Conservation (phyloP, 495 filamentous ascomycete genomes). For the Tuber umbilicatum region DNA sequence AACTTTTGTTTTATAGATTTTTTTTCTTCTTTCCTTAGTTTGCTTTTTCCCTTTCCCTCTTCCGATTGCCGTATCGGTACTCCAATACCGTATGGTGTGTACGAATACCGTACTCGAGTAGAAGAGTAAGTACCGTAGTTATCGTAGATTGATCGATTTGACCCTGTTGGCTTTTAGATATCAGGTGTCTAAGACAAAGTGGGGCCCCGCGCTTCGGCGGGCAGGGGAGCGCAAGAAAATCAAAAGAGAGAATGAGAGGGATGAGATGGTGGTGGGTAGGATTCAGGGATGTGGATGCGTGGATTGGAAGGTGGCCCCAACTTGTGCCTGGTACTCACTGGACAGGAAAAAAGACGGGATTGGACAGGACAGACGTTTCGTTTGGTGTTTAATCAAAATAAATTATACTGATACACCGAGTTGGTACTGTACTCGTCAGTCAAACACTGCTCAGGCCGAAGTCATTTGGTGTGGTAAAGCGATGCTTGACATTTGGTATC, state of each 20-base stretch:
- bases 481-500: not conserved
- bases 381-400: no score
- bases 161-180: constrained; percentile 17
- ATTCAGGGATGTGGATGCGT: constrained; percentile 16
- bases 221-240: constrained; percentile 25
- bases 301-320: constrained; percentile 27
- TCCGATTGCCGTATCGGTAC: not conserved
- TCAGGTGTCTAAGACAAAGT: constrained; percentile 27
- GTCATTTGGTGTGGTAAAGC: not conserved
- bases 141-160: not conserved
- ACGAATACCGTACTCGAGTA: not conserved
- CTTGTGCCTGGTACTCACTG: constrained; percentile 14
- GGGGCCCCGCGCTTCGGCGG: constrained; percentile 26
- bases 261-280: constrained; percentile 8
- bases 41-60: not conserved
- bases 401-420: no score
- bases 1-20: not conserved
- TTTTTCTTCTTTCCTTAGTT: not conserved
- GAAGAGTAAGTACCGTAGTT: not conserved
- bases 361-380: not conserved
- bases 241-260: constrained; percentile 13
- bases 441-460: no score
- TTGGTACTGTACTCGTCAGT: no score
- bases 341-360: not conserved
- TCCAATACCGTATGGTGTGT: not conserved